These are phyloP conservation scores for Phaeoacremonium minimum DNA, from an alignment of 2,329 filamentous ascomycete genomes.

Conservation along the genomic window DNA sequence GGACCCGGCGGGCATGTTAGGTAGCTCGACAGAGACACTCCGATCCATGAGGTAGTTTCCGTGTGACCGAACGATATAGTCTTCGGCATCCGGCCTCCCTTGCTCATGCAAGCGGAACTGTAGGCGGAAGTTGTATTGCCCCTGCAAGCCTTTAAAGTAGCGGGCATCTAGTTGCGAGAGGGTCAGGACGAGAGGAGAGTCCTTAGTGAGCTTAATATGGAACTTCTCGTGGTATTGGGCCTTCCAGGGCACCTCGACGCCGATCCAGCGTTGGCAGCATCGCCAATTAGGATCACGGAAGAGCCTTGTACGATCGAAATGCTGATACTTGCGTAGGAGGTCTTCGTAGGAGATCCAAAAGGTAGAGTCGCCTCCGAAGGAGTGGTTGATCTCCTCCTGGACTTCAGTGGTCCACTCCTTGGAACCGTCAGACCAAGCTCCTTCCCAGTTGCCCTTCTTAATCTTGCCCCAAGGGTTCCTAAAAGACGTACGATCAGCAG, in stretches of 20 bases:
- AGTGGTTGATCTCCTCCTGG: constrained; percentile 67
- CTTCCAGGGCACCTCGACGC: constrained; percentile 48
- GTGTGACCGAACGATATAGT: constrained; percentile 52
- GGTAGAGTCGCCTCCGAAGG: constrained; percentile 71
- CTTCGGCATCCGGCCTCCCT: constrained; percentile 35
- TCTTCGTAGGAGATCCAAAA: constrained; percentile 59
- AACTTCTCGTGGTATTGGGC: constrained; percentile 54
- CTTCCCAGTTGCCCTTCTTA: constrained; percentile 75
- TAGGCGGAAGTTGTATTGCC: constrained; percentile 51
- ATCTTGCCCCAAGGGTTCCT: constrained; percentile 75
- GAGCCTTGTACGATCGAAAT: constrained; percentile 54
- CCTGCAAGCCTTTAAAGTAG: constrained; percentile 53
- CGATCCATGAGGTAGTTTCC: constrained; percentile 59
- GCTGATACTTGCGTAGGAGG: constrained; percentile 53
- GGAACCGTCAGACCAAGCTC: constrained; percentile 75
- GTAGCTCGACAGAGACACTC: constrained; percentile 71
- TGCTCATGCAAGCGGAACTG: constrained; percentile 49
- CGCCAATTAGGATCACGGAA: constrained; percentile 52
- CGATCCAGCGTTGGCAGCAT: constrained; percentile 37
- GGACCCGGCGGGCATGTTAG: constrained; percentile 64
- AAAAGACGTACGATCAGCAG: constrained; percentile 19
- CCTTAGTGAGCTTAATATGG: constrained; percentile 40
- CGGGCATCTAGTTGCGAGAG: constrained; percentile 53
- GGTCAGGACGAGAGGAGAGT: constrained; percentile 49
- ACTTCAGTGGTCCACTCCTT: constrained; percentile 81